A percentile compares a stretch with the other conserved stretches of the same genome.
phyloP scores from a whole-genome alignment of 1,139 yeast species.

The Taphrina populina region DNA sequence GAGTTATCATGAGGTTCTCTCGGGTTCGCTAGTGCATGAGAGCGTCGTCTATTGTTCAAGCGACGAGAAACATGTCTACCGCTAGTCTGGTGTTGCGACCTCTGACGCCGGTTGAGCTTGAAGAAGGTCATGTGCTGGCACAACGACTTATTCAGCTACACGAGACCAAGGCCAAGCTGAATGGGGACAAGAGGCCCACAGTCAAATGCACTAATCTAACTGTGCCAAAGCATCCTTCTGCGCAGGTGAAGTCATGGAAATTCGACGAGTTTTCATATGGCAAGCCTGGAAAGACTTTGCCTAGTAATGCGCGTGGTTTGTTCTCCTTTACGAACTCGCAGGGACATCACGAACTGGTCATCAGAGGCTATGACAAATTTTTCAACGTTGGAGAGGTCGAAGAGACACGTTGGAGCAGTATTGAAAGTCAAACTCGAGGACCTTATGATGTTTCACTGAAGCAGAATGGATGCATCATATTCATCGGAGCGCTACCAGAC shows the following conservation, averaged over 20 bases:
- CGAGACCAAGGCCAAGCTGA: conserved; percentile 21
- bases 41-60: too few species aligned
- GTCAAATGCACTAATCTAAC: conserved; percentile 21
- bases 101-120: too few species aligned
- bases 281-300: conserved; percentile 53
- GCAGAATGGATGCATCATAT: conserved; percentile 90
- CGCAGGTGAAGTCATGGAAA: conserved; percentile 23
- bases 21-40: too few species aligned
- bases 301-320: conserved; percentile 79
- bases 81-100: too few species aligned
- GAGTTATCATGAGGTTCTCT: too few species aligned
- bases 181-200: conserved; percentile 33
- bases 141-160: background rate
- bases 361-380: conserved; percentile 92
- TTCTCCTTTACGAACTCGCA: conserved; percentile 56
- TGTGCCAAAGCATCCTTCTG: conserved; percentile 7
- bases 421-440: conserved; percentile 57
- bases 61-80: too few species aligned
- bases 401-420: conserved; percentile 52
- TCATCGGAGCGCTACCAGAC: conserved; percentile 70
- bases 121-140: conserved; percentile 12
- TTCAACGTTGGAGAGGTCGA: conserved; percentile 73
- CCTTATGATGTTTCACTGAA: conserved; percentile 81
- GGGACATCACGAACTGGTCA: conserved; percentile 52
- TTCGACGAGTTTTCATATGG: conserved; percentile 31